Evolutionary conservation across 352 stramenopile genomes (phyloP).

Genomic region (Phytophthora citrophthora): DNA sequence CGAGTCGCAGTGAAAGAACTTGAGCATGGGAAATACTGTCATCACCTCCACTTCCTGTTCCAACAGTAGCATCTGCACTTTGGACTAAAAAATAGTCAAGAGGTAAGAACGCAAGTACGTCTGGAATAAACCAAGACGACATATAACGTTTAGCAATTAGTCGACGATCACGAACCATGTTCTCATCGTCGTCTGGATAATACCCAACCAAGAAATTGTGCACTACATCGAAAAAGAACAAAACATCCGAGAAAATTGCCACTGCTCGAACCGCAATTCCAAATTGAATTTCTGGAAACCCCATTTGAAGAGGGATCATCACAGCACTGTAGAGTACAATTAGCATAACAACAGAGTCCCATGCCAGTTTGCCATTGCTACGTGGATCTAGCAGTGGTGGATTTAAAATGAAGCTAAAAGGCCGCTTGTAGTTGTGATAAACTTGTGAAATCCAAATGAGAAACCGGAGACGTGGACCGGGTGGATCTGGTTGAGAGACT

Average conservation of each 20-base stretch:
- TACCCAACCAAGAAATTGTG: conserved; percentile 79
- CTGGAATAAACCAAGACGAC: conserved; percentile 64
- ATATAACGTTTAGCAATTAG: conserved; percentile 62
- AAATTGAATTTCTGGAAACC: conserved; percentile 68
- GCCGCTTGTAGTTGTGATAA: conserved; percentile 44
- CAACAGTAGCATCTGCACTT: background rate
- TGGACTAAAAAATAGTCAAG: conserved; percentile 54
- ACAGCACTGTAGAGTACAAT: conserved; percentile 80
- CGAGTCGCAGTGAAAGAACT: conserved; percentile 70
- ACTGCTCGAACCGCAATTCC: conserved; percentile 27
- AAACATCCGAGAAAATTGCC: conserved; percentile 44
- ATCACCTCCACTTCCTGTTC: conserved; percentile 1
- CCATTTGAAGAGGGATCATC: conserved; percentile 72
- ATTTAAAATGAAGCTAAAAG: conserved; percentile 37
- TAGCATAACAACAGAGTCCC: conserved; percentile 76
- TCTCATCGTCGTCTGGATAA: conserved; percentile 70
- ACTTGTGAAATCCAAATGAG: conserved; percentile 45
- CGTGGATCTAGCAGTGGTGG: conserved; percentile 61
- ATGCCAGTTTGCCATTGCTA: conserved; percentile 60
- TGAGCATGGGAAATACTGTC: conserved; percentile 39
- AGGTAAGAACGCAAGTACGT: conserved; percentile 56
- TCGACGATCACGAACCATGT: conserved; percentile 50
- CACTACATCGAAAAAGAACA: conserved; percentile 72
- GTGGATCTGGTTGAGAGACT: conserved; percentile 28
- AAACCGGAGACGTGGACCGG: conserved; percentile 28